Evolutionary conservation across 176 grass and related monocot genomes (phyloP), one percentile per base, ranked within the genome.

Genomic region (Eragrostis nindensis): DNA sequence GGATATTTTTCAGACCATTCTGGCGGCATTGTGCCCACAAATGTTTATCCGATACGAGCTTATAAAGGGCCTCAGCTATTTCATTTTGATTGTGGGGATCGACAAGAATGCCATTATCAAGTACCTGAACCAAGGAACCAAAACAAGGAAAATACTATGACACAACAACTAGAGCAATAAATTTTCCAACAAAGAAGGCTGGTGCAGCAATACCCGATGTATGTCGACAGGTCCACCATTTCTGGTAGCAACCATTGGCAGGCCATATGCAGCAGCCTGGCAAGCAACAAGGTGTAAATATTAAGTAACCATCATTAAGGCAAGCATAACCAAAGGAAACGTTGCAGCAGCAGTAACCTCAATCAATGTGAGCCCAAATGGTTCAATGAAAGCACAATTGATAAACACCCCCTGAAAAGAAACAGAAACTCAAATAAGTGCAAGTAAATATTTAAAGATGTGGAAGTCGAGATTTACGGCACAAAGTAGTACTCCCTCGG

Each of bases 341-440:
- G 16, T 62, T 56, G 40, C 39, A 60, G 62, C 29, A 78, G 41
- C 70, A 88, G 41, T 11, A 70, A 98, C 95, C 95, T 98, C 95
- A 62, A 98, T 98, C 83, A 98, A 98, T 74, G 95, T 98, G 61
- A 98, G 95, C 71, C 95, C 95, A 91, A 98, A 98, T 82, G 95
- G 92, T 84, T 98, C 95, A 2, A 98, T 93, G 75, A 91, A 98
- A 61, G 92, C 95, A 79, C 92, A 94, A 86, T 98, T 98, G 70
- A 98, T 94, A 66, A 98, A 98, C 66, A 98, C 95, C 72, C 95
- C 95, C 95, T 98, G 92, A 69, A 84, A 36, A 84, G 74, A 59
- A 74, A 66, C 56, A 75, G 29, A 82, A 75, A 71, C 36, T 62
- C 11, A 70, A 46, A 65, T 71, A 26, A 82, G 39, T 26, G 62